Conservation (phyloP, 2,329 filamentous ascomycete species). For the Xylariales sp. region DNA sequence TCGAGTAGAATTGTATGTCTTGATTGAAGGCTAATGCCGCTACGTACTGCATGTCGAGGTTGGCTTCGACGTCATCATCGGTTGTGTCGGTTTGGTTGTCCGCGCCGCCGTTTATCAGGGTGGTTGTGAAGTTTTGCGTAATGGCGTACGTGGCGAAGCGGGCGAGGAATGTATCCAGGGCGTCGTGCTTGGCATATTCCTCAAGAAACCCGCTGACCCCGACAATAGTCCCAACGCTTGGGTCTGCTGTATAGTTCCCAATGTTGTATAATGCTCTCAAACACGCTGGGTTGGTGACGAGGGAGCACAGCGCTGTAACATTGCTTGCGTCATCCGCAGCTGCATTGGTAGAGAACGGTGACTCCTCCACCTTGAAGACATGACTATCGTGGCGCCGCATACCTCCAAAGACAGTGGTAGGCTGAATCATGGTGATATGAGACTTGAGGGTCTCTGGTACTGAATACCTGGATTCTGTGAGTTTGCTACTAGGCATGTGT, state of each 20-base stretch:
- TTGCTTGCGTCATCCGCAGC: constrained; percentile 11
- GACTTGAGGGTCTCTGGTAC: constrained; percentile 50
- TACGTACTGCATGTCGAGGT: constrained; percentile 54
- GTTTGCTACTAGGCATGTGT: background rate
- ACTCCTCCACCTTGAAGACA: constrained; percentile 22
- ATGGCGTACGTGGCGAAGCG: constrained; percentile 48
- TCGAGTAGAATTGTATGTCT: constrained; percentile 48
- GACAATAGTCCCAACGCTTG: constrained; percentile 32
- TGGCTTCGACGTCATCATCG: constrained; percentile 45
- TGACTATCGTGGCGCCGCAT: constrained; percentile 38
- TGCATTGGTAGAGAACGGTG: background rate
- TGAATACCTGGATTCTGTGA: constrained; percentile 43
- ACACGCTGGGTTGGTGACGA: constrained; percentile 41
- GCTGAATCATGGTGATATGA: constrained; percentile 59
- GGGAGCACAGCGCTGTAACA: constrained; percentile 24
- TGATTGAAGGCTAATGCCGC: constrained; percentile 46
- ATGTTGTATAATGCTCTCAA: constrained; percentile 45
- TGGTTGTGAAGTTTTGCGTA: constrained; percentile 49
- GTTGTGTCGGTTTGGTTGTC: constrained; percentile 39
- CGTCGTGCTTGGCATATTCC: constrained; percentile 31
- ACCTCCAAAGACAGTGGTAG: constrained; percentile 58
- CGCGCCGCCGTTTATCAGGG: constrained; percentile 51
- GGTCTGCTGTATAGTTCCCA: constrained; percentile 32
- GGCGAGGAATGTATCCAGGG: constrained; percentile 39
- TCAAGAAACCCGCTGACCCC: constrained; percentile 37